Evolutionary conservation across 305 asterid genomes (phyloP).

Genomic region (Fraxinus sp.): DNA sequence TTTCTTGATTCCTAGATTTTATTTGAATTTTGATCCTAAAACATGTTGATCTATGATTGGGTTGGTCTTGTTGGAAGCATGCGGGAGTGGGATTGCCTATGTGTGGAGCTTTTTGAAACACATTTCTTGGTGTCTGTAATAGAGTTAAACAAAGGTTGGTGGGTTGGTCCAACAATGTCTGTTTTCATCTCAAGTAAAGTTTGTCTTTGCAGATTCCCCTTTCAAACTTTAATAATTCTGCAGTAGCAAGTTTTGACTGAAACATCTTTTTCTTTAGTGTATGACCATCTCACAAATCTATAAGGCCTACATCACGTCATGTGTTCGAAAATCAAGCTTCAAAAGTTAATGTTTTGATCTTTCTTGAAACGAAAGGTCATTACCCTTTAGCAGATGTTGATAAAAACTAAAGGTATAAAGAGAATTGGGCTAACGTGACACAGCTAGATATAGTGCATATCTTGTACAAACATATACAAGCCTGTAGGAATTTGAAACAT

Average conservation of each 20-base stretch:
- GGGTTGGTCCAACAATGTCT: conserved; percentile 1
- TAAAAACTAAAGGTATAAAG: background rate
- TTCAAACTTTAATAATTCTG: background rate
- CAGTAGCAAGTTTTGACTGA: background rate
- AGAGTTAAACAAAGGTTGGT: background rate
- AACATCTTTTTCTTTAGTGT: conserved; percentile 3
- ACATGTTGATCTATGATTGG: background rate
- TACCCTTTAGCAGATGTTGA: background rate
- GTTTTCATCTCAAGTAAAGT: background rate
- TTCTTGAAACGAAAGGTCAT: conserved; percentile 9
- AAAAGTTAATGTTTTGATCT: background rate
- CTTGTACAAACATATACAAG: background rate
- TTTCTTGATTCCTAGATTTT: background rate
- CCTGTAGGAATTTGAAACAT: background rate
- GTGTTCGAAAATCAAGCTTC: conserved; percentile 18
- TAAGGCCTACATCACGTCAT: background rate
- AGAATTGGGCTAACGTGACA: background rate
- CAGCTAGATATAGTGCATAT: background rate
- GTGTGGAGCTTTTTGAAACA: background rate
- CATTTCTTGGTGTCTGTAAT: background rate
- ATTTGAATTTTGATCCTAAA: background rate
- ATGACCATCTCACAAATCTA: conserved; percentile 13
- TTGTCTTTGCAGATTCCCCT: background rate
- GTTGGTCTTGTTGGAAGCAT: conserved; percentile 2
- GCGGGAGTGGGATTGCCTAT: background rate